A percentile compares a stretch with the other conserved stretches of the same genome.
phyloP scores from a whole-genome alignment of 768 basidiomycete species.

The Glaciozyma martinii region DNA sequence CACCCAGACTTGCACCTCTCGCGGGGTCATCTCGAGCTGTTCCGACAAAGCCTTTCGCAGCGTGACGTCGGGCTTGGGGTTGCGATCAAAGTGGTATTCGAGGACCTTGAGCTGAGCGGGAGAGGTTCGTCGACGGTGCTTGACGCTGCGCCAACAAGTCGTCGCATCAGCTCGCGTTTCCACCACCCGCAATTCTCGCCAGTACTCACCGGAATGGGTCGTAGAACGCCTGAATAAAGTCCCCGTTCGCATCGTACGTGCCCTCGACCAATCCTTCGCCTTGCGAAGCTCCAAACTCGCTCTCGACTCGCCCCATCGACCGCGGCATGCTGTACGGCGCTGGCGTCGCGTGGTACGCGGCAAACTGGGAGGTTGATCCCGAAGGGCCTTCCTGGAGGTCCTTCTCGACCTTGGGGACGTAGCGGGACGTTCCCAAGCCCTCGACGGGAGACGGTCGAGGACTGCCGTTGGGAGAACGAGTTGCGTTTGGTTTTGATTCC shows the following conservation, averaged over 20 bases:
- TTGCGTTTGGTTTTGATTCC: too few species aligned
- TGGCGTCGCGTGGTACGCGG: too few species aligned
- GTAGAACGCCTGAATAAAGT: slow-evolving; percentile 23
- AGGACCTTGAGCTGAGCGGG: slow-evolving; percentile 78
- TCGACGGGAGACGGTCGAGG: too few species aligned
- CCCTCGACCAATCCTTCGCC: background rate
- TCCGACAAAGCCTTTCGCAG: slow-evolving; percentile 69
- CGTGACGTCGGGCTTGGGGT: slow-evolving; percentile 75
- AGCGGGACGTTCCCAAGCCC: too few species aligned
- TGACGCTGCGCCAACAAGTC: slow-evolving; percentile 14
- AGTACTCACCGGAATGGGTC: slow-evolving; percentile 26
- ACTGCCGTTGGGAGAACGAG: too few species aligned
- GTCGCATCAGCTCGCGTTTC: background rate
- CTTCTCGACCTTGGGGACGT: too few species aligned
- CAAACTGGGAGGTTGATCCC: too few species aligned
- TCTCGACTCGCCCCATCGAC: too few species aligned
- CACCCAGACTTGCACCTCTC: slow-evolving; percentile 81
- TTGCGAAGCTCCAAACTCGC: too few species aligned
- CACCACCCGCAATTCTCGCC: background rate
- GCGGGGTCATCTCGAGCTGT: slow-evolving; percentile 80
- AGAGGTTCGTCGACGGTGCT: slow-evolving; percentile 55
- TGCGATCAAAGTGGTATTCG: slow-evolving; percentile 73
- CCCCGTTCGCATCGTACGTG: slow-evolving; percentile 2
- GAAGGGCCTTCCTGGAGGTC: too few species aligned
- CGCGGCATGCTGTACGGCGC: too few species aligned